A percentile compares a stretch with the other conserved stretches of the same genome.
Conservation (phyloP, 495 filamentous ascomycete species). For the Penicillium mononematosum region DNA sequence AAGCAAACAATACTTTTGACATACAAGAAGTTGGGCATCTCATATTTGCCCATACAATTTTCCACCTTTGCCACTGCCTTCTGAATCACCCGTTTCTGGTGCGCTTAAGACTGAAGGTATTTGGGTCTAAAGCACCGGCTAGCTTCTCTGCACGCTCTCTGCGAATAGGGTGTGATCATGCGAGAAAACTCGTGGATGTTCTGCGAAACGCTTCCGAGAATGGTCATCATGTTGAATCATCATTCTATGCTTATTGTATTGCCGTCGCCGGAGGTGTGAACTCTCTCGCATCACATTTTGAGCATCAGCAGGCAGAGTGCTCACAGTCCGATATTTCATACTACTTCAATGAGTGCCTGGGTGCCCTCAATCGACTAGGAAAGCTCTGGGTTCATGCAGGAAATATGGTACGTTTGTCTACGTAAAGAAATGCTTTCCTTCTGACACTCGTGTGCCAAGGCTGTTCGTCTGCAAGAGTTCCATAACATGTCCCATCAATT, state of each 20-base stretch:
- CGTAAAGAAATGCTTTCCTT: too few relatives aligned
- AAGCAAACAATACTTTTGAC: constrained; percentile 9
- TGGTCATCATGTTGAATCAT: constrained; percentile 23
- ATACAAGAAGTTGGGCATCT: constrained; percentile 23
- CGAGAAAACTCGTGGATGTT: constrained; percentile 21
- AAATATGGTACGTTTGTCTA: constrained; percentile 22
- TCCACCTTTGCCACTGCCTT: constrained; percentile 33
- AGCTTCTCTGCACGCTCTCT: constrained; percentile 27
- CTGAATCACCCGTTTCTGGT: constrained; percentile 33
- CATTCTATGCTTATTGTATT: constrained; percentile 27
- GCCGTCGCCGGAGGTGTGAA: constrained; percentile 20
- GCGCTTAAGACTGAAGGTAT: constrained; percentile 20
- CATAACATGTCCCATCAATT: constrained; percentile 20
- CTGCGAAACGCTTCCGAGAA: constrained; percentile 16
- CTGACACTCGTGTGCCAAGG: constrained; percentile 6
- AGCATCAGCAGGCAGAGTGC: too few relatives aligned
- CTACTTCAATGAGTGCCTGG: constrained; percentile 21
- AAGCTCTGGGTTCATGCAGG: constrained; percentile 25
- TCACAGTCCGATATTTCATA: neutral
- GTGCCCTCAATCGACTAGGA: constrained; percentile 18
- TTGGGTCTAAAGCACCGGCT: constrained; percentile 20
- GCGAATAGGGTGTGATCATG: constrained; percentile 23
- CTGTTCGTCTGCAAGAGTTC: constrained; percentile 26
- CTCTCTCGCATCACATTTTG: constrained; percentile 11
- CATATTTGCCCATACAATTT: constrained; percentile 31